Conservation (phyloP, 2,329 filamentous ascomycete species). For the Alternaria rosae region DNA sequence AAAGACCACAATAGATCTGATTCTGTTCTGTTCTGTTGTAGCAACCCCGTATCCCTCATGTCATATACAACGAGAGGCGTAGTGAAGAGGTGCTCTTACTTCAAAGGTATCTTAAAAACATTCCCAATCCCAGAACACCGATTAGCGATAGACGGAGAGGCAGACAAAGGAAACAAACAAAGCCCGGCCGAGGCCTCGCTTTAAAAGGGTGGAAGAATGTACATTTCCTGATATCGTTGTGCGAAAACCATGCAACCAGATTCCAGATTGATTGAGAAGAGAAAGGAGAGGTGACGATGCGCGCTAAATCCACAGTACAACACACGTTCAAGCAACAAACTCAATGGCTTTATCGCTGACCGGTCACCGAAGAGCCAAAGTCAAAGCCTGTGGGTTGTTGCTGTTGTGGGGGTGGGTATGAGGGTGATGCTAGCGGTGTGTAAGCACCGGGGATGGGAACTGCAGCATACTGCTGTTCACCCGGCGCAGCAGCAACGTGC, state of each 20-base stretch:
- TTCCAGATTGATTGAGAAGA: conserved; percentile 2
- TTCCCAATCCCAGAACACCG: not conserved
- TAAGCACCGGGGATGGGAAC: conserved; percentile 93
- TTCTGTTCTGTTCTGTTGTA: not conserved
- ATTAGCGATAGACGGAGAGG: not conserved
- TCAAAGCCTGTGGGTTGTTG: conserved; percentile 44
- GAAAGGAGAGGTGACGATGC: conserved; percentile 1
- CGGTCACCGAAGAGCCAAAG: conserved; percentile 45
- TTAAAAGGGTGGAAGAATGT: not conserved
- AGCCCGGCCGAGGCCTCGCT: not conserved
- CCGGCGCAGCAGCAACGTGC: conserved; percentile 74
- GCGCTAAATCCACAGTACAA: conserved; percentile 1
- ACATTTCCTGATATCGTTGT: conserved; percentile 4
- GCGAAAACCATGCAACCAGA: conserved; percentile 3
- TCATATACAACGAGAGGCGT: conserved; percentile 1
- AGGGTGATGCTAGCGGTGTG: conserved; percentile 55
- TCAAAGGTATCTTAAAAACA: conserved; percentile 3
- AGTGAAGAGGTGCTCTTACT: conserved; percentile 1
- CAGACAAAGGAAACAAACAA: not conserved
- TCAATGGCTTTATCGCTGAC: conserved; percentile 24
- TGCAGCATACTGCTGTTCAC: conserved; percentile 82
- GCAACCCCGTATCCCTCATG: not conserved
- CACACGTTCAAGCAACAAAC: not conserved
- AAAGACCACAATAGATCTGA: not conserved
- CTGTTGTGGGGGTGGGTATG: conserved; percentile 46